Evolutionary conservation across 768 basidiomycete species (phyloP).

Genomic region (Kwoniella mangroviensis): DNA sequence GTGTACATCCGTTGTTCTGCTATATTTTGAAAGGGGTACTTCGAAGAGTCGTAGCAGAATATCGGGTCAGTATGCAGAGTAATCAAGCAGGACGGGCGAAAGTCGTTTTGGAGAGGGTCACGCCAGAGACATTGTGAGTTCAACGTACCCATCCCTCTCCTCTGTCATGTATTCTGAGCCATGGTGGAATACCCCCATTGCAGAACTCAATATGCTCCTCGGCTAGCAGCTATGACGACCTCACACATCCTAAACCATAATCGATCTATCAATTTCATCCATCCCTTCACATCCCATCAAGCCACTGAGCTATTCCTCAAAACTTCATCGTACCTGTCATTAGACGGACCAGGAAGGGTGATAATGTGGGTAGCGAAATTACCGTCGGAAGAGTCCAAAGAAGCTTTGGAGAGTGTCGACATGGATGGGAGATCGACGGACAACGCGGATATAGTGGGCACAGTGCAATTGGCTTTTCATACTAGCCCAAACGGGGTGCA

Average conservation of each 20-base stretch:
- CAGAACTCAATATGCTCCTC: slow-evolving; percentile 1
- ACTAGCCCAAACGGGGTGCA: slow-evolving; percentile 18
- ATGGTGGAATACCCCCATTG: neutral
- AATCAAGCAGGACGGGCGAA: neutral
- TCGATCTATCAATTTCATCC: slow-evolving; percentile 12
- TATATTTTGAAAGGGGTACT: too few relatives aligned
- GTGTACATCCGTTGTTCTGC: too few relatives aligned
- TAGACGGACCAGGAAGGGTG: neutral
- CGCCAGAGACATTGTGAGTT: neutral
- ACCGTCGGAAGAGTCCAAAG: neutral
- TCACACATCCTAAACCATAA: neutral
- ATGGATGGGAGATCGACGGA: slow-evolving; percentile 6
- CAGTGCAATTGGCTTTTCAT: slow-evolving; percentile 21
- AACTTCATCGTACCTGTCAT: neutral
- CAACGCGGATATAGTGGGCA: slow-evolving; percentile 18
- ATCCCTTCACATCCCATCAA: neutral
- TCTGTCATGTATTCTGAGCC: too few relatives aligned
- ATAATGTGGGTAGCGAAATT: slow-evolving; percentile 10
- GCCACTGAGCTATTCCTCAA: neutral
- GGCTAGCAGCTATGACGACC: slow-evolving; percentile 1
- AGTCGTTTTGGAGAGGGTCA: neutral
- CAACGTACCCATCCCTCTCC: too few relatives aligned
- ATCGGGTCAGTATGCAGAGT: neutral
- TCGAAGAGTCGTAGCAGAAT: too few relatives aligned
- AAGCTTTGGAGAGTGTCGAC: neutral